These are phyloP conservation scores for Podaxis sp. DNA, from an alignment of 768 basidiomycete species.

Conservation along the genomic window DNA sequence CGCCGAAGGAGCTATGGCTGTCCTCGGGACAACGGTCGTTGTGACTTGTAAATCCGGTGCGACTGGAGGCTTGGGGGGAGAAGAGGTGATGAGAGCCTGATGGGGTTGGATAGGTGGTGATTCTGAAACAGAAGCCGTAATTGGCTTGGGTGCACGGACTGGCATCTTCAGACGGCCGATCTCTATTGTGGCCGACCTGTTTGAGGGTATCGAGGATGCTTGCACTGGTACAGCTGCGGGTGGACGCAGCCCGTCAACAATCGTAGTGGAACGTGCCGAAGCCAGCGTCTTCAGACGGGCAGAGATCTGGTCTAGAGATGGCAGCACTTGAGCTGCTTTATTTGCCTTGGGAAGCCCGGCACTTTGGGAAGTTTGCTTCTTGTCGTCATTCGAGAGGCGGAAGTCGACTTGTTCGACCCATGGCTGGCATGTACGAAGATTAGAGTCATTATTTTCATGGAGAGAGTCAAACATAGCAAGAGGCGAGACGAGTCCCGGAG, in stretches of 20 bases:
- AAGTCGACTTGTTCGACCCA: constrained; percentile 75
- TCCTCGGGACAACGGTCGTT: constrained; percentile 48
- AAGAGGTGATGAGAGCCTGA: constrained; percentile 27
- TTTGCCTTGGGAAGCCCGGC: constrained; percentile 19
- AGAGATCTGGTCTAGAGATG: constrained; percentile 77
- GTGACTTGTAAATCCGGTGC: constrained; percentile 47
- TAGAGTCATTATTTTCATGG: constrained; percentile 30
- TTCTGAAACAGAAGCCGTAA: constrained; percentile 21
- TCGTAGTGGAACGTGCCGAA: constrained; percentile 13
- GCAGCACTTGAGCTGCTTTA: constrained; percentile 32
- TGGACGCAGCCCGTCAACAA: constrained; percentile 16
- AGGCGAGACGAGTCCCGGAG: constrained; percentile 65
- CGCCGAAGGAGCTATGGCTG: constrained; percentile 39
- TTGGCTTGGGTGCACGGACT: constrained; percentile 29
- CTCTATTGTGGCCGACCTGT: constrained; percentile 28
- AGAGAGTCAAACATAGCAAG: constrained; percentile 56
- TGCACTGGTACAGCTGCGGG: constrained; percentile 22
- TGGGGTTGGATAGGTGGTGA: constrained; percentile 26
- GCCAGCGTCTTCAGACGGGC: constrained; percentile 50
- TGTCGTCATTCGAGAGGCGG: constrained; percentile 36
- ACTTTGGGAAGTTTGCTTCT: constrained; percentile 18
- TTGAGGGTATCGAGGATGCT: constrained; percentile 20
- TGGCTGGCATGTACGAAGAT: constrained; percentile 32
- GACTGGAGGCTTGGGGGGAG: constrained; percentile 37
- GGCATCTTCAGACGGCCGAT: constrained; percentile 47